These are phyloP conservation scores for Conidiobolus incongruus DNA, from an alignment of 371 early-diverging fungal genomes.

Conservation along the genomic window DNA sequence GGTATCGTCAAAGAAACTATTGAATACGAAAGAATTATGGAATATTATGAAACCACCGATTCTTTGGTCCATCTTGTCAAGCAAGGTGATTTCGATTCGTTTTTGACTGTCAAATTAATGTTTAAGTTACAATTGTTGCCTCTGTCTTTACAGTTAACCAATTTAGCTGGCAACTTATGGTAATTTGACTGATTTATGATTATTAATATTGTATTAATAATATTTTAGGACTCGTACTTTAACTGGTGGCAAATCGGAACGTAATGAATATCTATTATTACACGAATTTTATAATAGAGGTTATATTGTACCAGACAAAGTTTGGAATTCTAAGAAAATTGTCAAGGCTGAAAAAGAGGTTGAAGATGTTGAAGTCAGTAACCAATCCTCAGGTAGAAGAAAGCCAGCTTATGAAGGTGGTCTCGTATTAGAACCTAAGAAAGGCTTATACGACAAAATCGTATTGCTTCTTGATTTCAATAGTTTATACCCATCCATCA, in stretches of 20 bases:
- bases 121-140: conserved; percentile 73
- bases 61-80: conserved; percentile 40
- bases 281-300: conserved; percentile 90
- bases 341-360: conserved; percentile 5
- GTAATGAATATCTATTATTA: conserved; percentile 93
- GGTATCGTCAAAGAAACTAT: conserved; percentile 66
- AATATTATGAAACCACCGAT: conserved; percentile 34
- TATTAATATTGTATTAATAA: background rate
- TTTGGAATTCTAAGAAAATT: conserved; percentile 5
- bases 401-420: conserved; percentile 97
- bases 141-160: conserved; percentile 86
- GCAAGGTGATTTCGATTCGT: conserved; percentile 68
- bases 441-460: conserved; percentile 91
- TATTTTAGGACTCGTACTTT: conserved; percentile 42
- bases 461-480: conserved; percentile 98
- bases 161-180: conserved; percentile 90
- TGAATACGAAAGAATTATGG: conserved; percentile 50
- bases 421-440: conserved; percentile 94
- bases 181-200: conserved; percentile 5
- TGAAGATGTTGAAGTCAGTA: conserved; percentile 12
- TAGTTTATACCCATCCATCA: conserved; percentile 99
- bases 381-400: conserved; percentile 15
- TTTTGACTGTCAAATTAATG: conserved; percentile 59
- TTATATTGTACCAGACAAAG: conserved; percentile 81
- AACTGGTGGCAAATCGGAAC: conserved; percentile 87